Evolutionary conservation across 2,329 filamentous ascomycete species (phyloP).

Genomic region (Aspergillus puulaauensis): DNA sequence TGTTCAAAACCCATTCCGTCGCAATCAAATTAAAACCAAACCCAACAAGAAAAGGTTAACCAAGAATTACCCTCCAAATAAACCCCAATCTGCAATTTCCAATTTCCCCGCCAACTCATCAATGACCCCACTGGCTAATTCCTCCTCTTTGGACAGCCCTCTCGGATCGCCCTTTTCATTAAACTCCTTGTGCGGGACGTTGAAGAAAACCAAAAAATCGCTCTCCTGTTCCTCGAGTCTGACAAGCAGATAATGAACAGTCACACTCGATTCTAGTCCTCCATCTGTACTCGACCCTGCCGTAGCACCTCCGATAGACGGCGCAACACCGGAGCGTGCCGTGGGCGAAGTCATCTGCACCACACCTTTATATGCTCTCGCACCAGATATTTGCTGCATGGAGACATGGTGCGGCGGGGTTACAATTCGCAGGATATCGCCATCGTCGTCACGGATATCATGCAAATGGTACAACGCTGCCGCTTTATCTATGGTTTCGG

Average conservation of each 20-base stretch:
- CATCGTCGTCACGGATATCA: slow-evolving; percentile 63
- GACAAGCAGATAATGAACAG: slow-evolving; percentile 73
- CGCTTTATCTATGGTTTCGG: slow-evolving; percentile 2
- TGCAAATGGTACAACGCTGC: slow-evolving; percentile 52
- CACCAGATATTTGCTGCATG: slow-evolving; percentile 44
- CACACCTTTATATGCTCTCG: slow-evolving; percentile 27
- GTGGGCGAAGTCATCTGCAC: slow-evolving; percentile 26
- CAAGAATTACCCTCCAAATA: slow-evolving; percentile 57
- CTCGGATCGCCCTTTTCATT: slow-evolving; percentile 68
- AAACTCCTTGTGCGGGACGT: slow-evolving; percentile 80
- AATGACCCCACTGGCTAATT: slow-evolving; percentile 35
- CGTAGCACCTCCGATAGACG: slow-evolving; percentile 16
- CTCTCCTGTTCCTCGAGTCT: slow-evolving; percentile 72
- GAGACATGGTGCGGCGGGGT: slow-evolving; percentile 60
- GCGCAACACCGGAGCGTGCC: slow-evolving; percentile 5
- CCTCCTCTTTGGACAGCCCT: slow-evolving; percentile 67
- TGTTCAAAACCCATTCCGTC: not conserved
- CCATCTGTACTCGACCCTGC: slow-evolving; percentile 22
- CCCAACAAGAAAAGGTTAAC: not conserved
- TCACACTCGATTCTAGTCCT: slow-evolving; percentile 49
- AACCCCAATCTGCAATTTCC: slow-evolving; percentile 74
- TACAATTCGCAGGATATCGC: slow-evolving; percentile 65
- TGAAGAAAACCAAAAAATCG: slow-evolving; percentile 82
- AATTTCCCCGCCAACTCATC: slow-evolving; percentile 66
- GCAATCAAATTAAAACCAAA: not conserved